A percentile compares a stretch with the other conserved stretches of the same genome.
These are phyloP conservation scores for Pochonia chlamydosporia DNA, from an alignment of 2,329 filamentous ascomycete genomes.

Conservation along the genomic window DNA sequence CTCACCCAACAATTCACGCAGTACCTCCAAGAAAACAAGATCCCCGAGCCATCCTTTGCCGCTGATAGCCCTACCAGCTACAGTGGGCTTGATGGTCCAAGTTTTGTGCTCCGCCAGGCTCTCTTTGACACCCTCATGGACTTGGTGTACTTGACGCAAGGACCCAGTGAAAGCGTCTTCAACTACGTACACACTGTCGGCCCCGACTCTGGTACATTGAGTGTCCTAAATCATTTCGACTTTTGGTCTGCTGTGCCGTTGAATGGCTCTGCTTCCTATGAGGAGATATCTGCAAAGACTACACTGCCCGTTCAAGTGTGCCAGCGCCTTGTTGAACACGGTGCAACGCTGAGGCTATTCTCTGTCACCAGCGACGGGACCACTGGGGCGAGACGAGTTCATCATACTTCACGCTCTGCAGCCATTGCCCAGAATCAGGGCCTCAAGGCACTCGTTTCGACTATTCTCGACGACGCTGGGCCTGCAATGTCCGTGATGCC, in stretches of 20 bases:
- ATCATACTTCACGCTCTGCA: conserved; percentile 33
- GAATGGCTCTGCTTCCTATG: conserved; percentile 36
- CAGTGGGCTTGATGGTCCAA: conserved; percentile 32
- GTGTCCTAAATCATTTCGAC: conserved; percentile 45
- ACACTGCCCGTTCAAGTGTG: too few species aligned
- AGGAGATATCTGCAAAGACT: conserved; percentile 30
- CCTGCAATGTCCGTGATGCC: conserved; percentile 29
- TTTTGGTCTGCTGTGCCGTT: conserved; percentile 47
- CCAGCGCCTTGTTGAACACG: too few species aligned
- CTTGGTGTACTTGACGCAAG: conserved; percentile 39
- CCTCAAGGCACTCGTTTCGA: conserved; percentile 29
- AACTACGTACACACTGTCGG: conserved; percentile 35
- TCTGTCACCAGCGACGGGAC: too few species aligned
- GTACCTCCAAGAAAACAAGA: conserved; percentile 34
- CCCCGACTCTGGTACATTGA: conserved; percentile 37
- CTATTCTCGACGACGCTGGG: conserved; percentile 30
- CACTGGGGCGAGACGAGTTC: too few species aligned
- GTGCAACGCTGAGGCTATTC: too few species aligned
- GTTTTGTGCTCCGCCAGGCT: conserved; percentile 36
- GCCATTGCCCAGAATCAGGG: conserved; percentile 26
- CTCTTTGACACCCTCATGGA: conserved; percentile 40
- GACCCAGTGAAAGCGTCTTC: conserved; percentile 44
- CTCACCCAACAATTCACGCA: conserved; percentile 35
- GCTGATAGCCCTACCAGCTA: conserved; percentile 38
- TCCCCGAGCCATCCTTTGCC: conserved; percentile 35